Conservation (phyloP, 805 yeast species). For the Cyberlindnera samutprakarnensis region DNA sequence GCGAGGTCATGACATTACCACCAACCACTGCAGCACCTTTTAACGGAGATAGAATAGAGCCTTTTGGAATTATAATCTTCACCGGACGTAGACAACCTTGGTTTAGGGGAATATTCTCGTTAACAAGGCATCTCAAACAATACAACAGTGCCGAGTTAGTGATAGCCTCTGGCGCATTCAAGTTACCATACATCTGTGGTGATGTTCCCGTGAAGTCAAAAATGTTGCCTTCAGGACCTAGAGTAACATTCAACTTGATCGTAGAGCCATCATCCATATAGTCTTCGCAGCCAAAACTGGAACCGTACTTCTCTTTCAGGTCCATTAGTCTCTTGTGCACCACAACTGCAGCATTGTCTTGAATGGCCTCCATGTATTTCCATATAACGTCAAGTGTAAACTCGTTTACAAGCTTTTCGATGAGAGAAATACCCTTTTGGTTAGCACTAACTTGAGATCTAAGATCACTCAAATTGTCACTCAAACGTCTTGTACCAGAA, state of each 20-base stretch:
- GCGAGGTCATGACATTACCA: conserved; percentile 93
- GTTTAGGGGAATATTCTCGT: conserved; percentile 84
- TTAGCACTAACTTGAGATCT: conserved; percentile 89
- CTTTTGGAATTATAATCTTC: conserved; percentile 53
- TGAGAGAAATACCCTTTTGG: conserved; percentile 69
- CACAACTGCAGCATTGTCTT: conserved; percentile 66
- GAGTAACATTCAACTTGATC: conserved; percentile 47
- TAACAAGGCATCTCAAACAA: conserved; percentile 76
- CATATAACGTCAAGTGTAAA: conserved; percentile 52
- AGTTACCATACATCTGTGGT: conserved; percentile 79
- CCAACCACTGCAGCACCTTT: conserved; percentile 90
- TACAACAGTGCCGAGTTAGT: conserved; percentile 85
- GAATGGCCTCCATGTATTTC: conserved; percentile 76
- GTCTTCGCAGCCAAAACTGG: conserved; percentile 46
- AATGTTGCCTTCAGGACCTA: conserved; percentile 42
- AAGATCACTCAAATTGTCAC: conserved; percentile 78
- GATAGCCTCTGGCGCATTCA: conserved; percentile 90
- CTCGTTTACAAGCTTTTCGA: conserved; percentile 53
- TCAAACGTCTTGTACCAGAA: conserved; percentile 78
- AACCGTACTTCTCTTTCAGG: conserved; percentile 35
- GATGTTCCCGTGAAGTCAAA: conserved; percentile 87
- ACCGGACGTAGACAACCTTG: conserved; percentile 89
- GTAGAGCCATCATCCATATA: conserved; percentile 77
- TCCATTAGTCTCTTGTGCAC: conserved; percentile 49
- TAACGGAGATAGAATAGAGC: conserved; percentile 64